A percentile compares a stretch with the other conserved stretches of the same genome.
Evolutionary conservation across 2,329 filamentous ascomycete genomes (phyloP).

Genomic region (Fusarium sp.): DNA sequence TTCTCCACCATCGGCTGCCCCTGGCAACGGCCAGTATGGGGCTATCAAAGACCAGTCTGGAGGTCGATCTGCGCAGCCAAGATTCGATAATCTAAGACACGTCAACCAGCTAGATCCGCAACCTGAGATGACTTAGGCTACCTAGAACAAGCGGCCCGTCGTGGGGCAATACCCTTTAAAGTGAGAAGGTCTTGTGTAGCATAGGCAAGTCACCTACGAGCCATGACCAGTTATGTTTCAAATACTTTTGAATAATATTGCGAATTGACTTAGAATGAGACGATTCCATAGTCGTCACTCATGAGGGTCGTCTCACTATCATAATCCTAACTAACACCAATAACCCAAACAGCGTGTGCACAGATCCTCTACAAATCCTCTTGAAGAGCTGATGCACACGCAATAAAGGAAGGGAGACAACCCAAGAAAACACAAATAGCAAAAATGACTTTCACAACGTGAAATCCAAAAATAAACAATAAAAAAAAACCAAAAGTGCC

Average conservation of each 20-base stretch:
- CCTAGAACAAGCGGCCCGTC: constrained; percentile 12
- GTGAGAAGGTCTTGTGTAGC: constrained; percentile 14
- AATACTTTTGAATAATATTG: constrained; percentile 26
- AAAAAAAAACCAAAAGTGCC: constrained; percentile 28
- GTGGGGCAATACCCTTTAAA: neutral
- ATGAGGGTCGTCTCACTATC: constrained; percentile 52
- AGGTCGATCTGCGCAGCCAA: constrained; percentile 29
- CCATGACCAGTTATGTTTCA: neutral
- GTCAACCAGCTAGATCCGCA: neutral
- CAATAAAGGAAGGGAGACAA: constrained; percentile 26
- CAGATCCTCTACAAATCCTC: constrained; percentile 16
- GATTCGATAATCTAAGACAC: constrained; percentile 32
- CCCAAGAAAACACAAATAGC: constrained; percentile 22
- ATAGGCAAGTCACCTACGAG: neutral
- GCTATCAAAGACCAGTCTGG: neutral
- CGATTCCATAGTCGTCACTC: constrained; percentile 51
- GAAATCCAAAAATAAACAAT: constrained; percentile 33
- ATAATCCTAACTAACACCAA: constrained; percentile 51
- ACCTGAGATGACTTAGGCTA: neutral
- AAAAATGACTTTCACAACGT: constrained; percentile 24
- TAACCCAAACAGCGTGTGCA: constrained; percentile 15
- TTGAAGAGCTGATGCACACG: constrained; percentile 14
- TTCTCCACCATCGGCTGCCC: constrained; percentile 21
- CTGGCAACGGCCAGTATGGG: constrained; percentile 22
- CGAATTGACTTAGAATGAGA: constrained; percentile 49